Evolutionary conservation across 768 basidiomycete species (phyloP), one percentile per base, ranked within the genome.

Genomic region (Auricularia sp.): DNA sequence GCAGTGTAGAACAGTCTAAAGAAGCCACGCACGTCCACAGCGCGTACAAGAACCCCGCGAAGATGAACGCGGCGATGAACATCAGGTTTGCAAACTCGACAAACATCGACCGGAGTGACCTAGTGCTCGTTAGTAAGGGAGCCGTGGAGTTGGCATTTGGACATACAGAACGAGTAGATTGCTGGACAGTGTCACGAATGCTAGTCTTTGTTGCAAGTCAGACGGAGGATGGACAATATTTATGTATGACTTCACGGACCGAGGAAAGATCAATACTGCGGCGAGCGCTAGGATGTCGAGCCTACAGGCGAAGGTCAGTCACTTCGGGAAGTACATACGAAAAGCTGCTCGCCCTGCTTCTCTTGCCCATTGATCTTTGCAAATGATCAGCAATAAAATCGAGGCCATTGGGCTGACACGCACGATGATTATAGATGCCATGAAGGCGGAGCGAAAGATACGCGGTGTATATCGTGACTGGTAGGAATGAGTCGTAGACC

Each of bases 1-100:
- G 29, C 29, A 29, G 4, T 39, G 51, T 18, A n/a, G 63, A 53
- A 44, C 61, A 53, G 39, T 21, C 18, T 47, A 16, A 58, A 43
- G 14, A 47, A 42, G 1, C 0, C 2, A 85, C 93, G 72, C 76
- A 93, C 84, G 93, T 97, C 88, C 88, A 97, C 10, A 98, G 78
- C 0, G 92, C 93, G 75, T 97, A 98, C 56, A 93, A 74, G 74
- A 98, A 98, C 2, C 94, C 94, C 39, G 87, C 84, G 72, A 97
- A 97, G 71, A 93, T 95, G 72, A 93, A 95, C 1, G 83, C 86
- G 3, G 93, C 92, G 18, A 93, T 88, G 36, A 86, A 70, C 90
- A 93, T 91, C 29, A 93, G 78, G n/a, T 84, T 77, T 23, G 83
- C 74, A 71, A 98, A 98, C 71, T 98, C 93, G 67, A 87, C 80